A percentile compares a stretch with the other conserved stretches of the same genome.
phyloP scores from a whole-genome alignment of 768 basidiomycete genomes.

The Suillus decipiens region DNA sequence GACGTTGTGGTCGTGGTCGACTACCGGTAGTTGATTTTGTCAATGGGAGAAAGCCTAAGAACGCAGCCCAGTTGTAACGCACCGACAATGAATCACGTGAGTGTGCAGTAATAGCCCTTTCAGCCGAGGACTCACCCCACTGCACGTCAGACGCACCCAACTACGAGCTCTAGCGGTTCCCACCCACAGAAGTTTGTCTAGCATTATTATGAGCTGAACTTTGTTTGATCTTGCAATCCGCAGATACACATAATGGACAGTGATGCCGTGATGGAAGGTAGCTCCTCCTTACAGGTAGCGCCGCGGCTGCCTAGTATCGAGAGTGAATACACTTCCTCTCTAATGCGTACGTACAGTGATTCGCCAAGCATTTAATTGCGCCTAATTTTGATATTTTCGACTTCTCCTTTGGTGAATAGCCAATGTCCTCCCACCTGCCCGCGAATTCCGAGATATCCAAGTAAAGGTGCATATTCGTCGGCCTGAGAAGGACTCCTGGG shows the following conservation, averaged over 20 bases:
- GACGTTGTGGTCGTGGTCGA: background rate
- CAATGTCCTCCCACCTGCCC: slow-evolving; percentile 24
- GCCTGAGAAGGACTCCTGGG: slow-evolving; percentile 80
- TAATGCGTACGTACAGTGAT: slow-evolving; percentile 6
- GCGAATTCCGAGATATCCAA: slow-evolving; percentile 75
- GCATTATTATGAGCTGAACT: background rate
- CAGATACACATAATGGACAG: slow-evolving; percentile 38
- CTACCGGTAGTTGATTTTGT: background rate
- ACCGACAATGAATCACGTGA: slow-evolving; percentile 2
- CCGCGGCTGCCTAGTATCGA: slow-evolving; percentile 7
- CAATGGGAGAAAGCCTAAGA: background rate
- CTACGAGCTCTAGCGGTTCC: background rate
- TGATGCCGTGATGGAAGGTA: slow-evolving; percentile 30
- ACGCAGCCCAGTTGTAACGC: background rate
- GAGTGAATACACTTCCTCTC: slow-evolving; percentile 5
- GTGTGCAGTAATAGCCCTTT: background rate
- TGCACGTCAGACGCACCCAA: slow-evolving; percentile 2
- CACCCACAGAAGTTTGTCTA: background rate
- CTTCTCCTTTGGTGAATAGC: slow-evolving; percentile 9
- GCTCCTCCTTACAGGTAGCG: slow-evolving; percentile 24
- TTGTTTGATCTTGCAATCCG: background rate
- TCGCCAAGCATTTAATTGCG: slow-evolving; percentile 1
- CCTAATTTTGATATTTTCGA: slow-evolving; percentile 2
- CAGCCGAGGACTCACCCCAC: slow-evolving; percentile 1
- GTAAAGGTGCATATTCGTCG: slow-evolving; percentile 84